Base-by-base conservation (phyloP, 2,329 filamentous ascomycete genomes). In the Fonsecaea monophora region DNA sequence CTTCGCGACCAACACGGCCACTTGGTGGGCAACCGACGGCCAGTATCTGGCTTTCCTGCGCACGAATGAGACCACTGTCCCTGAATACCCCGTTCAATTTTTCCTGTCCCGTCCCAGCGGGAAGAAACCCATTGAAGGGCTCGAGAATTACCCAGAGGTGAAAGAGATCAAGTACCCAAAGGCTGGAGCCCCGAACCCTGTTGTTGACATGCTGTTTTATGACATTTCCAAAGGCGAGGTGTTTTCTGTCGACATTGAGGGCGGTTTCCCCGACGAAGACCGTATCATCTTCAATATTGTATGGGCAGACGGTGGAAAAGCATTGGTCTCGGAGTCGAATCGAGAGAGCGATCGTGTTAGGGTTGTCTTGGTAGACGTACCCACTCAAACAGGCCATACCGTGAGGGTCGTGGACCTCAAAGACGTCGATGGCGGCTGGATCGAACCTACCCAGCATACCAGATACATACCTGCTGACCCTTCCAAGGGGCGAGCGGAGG, bases 121-220 rank as follows among this genome's bases (percentile, higher is more conserved):
- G 32, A 85, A 87, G 56, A 71, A 84, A 56, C 89, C 92, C 3
- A 78, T 82, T 8, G 80, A 85, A 0, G 93, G 92, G 21, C 87
- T 96, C 71, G 93, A 97, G 77, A 89, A 87, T 60, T 99, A 99
- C 75, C 95, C 95, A 0, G 94, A 98, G 75, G 89, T 94, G 40
- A 87, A 90, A 70, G 83, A 93, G 73, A 96, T 99, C 86, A 99
- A 99, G 79, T 99, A 99, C 74, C 96, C 95, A 56, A 98, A 98
- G 78, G 91, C 95, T 21, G 96, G 95, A 3, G 90, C 94, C 1
- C 93, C 94, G 55, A 99, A 99, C 77, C 95, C 95, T 0, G 87
- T 92, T 13, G 94, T 99, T 3, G 89, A 92, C 68, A 81, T 99
- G 37, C 86, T 92, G 62, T 96, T 98, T 78, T 98, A 94, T 78